A percentile compares a stretch with the other conserved stretches of the same genome.
phyloP scores from a whole-genome alignment of 2,329 filamentous ascomycete genomes.

The Colletotrichum brevisporum region DNA sequence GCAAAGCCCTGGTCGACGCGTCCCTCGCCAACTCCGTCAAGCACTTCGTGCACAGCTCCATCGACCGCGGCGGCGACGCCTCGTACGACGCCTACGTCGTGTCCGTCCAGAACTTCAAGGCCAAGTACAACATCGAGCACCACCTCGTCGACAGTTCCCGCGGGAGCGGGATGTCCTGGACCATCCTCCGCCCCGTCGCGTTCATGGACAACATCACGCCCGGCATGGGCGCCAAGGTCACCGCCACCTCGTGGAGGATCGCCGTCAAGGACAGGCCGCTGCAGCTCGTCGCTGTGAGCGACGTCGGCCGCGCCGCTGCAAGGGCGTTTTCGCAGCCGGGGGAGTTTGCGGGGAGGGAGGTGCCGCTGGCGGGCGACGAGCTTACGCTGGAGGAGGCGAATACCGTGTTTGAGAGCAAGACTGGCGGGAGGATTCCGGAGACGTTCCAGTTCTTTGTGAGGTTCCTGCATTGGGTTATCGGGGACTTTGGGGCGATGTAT shows the following conservation, averaged over 20 bases:
- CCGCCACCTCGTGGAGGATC: constrained; percentile 51
- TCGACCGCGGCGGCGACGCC: constrained; percentile 71
- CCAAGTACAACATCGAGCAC: constrained; percentile 73
- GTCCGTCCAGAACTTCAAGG: constrained; percentile 74
- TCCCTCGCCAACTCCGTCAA: constrained; percentile 67
- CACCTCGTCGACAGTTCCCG: constrained; percentile 66
- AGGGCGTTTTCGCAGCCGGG: constrained; percentile 57
- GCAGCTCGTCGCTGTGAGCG: constrained; percentile 57
- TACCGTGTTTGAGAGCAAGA: background rate
- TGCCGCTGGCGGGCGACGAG: constrained; percentile 62
- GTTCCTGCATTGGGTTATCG: constrained; percentile 9
- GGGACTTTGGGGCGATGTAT: constrained; percentile 15
- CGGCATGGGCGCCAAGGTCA: constrained; percentile 51
- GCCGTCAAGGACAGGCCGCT: constrained; percentile 49
- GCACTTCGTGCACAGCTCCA: constrained; percentile 74
- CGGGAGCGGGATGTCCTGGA: constrained; percentile 66
- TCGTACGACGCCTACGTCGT: constrained; percentile 61
- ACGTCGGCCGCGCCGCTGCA: constrained; percentile 62
- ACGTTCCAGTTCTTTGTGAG: constrained; percentile 5
- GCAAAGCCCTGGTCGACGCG: constrained; percentile 71
- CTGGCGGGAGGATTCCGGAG: background rate
- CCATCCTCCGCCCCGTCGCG: constrained; percentile 72
- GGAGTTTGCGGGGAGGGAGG: constrained; percentile 45
- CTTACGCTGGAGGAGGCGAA: constrained; percentile 50
- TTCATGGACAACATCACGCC: constrained; percentile 71